Evolutionary conservation across 2,329 filamentous ascomycete species (phyloP).

Genomic region (Cryphonectria parasitica): DNA sequence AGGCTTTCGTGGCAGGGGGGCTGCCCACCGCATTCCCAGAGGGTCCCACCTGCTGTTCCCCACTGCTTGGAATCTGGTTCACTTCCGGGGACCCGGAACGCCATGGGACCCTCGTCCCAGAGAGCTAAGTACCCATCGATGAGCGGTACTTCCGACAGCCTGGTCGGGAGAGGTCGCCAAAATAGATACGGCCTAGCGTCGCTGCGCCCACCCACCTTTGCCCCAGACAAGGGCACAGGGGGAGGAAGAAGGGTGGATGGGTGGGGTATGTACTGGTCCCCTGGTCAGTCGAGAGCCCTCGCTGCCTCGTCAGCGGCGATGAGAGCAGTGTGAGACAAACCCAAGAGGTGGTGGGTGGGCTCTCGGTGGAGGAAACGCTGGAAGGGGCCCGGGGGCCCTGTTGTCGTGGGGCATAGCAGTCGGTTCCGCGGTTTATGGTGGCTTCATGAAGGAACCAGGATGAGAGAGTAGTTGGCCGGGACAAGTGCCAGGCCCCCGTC

Average conservation of each 20-base stretch:
- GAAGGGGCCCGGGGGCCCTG: slow-evolving; percentile 33
- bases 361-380: slow-evolving; percentile 29
- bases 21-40: slow-evolving; percentile 16
- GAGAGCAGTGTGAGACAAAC: slow-evolving; percentile 53
- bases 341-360: slow-evolving; percentile 43
- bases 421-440: slow-evolving; percentile 27
- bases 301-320: slow-evolving; percentile 45
- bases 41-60: slow-evolving; percentile 12
- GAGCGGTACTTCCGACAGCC: slow-evolving; percentile 32
- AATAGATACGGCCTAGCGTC: slow-evolving; percentile 45
- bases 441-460: slow-evolving; percentile 17
- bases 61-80: slow-evolving; percentile 26
- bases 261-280: slow-evolving; percentile 28
- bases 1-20: slow-evolving; percentile 21
- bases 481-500: slow-evolving; percentile 27
- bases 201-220: slow-evolving; percentile 42
- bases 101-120: slow-evolving; percentile 29
- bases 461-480: slow-evolving; percentile 12
- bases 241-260: background rate
- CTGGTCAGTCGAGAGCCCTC: slow-evolving; percentile 40
- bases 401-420: slow-evolving; percentile 29
- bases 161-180: slow-evolving; percentile 34
- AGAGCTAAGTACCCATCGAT: slow-evolving; percentile 29
- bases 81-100: slow-evolving; percentile 29
- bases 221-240: slow-evolving; percentile 43